Base-by-base conservation (phyloP, 1,284 basidiomycete genomes). In the Termitomyces sp. region DNA sequence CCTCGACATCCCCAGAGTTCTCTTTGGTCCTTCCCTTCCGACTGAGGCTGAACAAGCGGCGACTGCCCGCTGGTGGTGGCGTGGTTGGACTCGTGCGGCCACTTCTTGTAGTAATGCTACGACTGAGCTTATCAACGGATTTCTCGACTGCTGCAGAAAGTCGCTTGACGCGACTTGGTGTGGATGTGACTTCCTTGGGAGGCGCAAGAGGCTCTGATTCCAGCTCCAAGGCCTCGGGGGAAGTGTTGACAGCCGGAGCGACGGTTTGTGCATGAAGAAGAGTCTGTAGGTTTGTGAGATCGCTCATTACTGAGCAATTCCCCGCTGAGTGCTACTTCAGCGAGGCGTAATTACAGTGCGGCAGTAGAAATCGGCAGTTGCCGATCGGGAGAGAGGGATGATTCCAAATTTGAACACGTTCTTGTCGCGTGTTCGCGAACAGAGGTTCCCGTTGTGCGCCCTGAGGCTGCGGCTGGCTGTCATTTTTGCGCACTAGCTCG, bases 1-100 rank as follows among this genome's bases (percentile, higher is more conserved):
- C 67, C 45, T 67, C 71, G 57, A 66, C 63, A 46, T 69, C 70
- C 39, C 67, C 67, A 44, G 67, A 60, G 41, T 64, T 65, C 60
- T 78, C 77, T 58, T 73, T 79, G 52, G 70, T 75, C 65, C 76
- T 81, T 28, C 70, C 74, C 69, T 78, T 81, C 56, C 78, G 77
- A 64, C 67, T 81, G 42, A 83, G 67, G 64, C 79, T 82, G 65
- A 83, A 80, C 41, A 83, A 66, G 31, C 82, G 80, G 57, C 75
- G 79, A 58, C 71, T 75, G 49, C 72, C 68, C 41, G 77, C 63
- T 36, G 66, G 62, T 5, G 68, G 61, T 9, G 68, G 56, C 2
- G 66, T 59, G 12, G 64, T 56, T 5, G 68, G 63, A 28, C 60
- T 63, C 12, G 66, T 64, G n/a, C 71, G 67, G n/a, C 68, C 64